These are phyloP conservation scores for Coniophora puteana DNA, from an alignment of 1,284 basidiomycete species.

Conservation along the genomic window DNA sequence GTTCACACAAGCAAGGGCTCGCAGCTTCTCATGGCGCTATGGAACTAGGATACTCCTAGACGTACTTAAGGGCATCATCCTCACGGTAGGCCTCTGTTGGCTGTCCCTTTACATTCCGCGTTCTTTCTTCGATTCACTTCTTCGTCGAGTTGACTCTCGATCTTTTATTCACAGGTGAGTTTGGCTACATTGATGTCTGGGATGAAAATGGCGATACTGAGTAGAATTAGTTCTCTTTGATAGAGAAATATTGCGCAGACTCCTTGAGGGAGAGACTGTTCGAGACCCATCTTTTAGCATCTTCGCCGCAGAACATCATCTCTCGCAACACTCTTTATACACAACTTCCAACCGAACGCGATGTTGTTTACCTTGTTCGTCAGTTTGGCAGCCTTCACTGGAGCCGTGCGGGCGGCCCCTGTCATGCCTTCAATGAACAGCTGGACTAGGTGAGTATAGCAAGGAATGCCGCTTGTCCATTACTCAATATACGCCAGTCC, in stretches of 20 bases:
- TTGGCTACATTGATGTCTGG: constrained; percentile 4
- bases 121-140: constrained; percentile 8
- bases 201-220: no score
- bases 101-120: not conserved
- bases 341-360: constrained; percentile 44
- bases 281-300: constrained; percentile 36
- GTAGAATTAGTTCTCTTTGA: constrained; percentile 76
- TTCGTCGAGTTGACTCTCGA: constrained; percentile 18
- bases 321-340: constrained; percentile 43
- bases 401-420: no score
- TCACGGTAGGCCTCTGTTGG: no score
- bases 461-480: no score
- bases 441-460: no score
- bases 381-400: constrained; percentile 48
- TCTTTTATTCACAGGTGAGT: constrained; percentile 11
- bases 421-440: no score
- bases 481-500: no score
- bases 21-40: no score
- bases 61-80: no score
- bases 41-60: no score
- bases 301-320: constrained; percentile 42
- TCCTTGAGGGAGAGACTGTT: constrained; percentile 62
- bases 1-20: no score
- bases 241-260: constrained; percentile 54
- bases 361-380: constrained; percentile 50